Evolutionary conservation across 805 yeast species (phyloP).

Genomic region (Lipomyces spencermartinsiae): DNA sequence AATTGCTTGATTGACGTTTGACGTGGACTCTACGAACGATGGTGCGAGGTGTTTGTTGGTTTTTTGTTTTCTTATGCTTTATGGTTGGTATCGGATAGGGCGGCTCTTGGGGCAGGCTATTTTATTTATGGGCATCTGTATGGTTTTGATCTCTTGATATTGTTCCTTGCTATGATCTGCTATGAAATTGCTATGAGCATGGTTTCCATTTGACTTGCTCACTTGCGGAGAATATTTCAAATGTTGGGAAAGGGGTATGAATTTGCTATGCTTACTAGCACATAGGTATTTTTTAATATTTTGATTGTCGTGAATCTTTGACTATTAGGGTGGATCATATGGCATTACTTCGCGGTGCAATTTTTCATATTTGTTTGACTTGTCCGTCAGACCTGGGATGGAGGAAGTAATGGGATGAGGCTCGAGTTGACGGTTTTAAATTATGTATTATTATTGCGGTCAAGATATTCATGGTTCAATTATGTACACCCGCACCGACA

Average conservation of each 20-base stretch:
- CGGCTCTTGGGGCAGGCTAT: not conserved
- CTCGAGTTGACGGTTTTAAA: not conserved
- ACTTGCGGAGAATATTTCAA: not conserved
- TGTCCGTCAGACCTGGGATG: not conserved
- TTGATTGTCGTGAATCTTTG: not conserved
- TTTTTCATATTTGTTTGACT: not conserved
- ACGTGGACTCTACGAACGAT: not conserved
- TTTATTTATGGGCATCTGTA: not conserved
- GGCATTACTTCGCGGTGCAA: not conserved
- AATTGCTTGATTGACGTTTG: not conserved
- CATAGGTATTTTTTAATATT: not conserved
- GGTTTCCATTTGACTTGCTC: not conserved
- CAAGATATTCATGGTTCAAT: not conserved
- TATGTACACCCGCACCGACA: not conserved
- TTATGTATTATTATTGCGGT: not conserved
- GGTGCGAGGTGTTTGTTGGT: constrained; percentile 4
- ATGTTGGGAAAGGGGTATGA: not conserved
- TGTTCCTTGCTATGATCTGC: not conserved
- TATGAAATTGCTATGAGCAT: not conserved
- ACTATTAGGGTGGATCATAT: not conserved
- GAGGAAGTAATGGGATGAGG: not conserved
- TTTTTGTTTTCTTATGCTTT: constrained; percentile 6
- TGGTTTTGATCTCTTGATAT: not conserved
- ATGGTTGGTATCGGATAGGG: not conserved
- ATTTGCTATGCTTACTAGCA: not conserved